Evolutionary conservation across 1,284 basidiomycete genomes (phyloP).

Genomic region (Malassezia globosa): DNA sequence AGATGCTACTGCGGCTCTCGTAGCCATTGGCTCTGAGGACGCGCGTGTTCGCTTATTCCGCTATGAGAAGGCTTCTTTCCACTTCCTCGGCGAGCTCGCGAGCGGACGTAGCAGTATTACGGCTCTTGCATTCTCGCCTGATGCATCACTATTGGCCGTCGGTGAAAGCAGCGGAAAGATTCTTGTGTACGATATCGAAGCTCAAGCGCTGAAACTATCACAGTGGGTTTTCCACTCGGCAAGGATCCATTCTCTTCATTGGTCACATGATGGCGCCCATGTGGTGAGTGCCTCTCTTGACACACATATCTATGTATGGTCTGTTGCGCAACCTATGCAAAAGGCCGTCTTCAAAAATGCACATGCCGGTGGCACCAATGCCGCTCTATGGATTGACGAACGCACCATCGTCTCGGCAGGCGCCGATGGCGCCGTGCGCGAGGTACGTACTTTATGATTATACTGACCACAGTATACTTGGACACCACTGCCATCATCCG

Average conservation of each 20-base stretch:
- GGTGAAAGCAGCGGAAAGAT: conserved; percentile 66
- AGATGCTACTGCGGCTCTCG: conserved; percentile 49
- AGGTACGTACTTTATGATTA: background rate
- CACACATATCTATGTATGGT: conserved; percentile 83
- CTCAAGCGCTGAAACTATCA: conserved; percentile 42
- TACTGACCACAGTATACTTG: conserved; percentile 3
- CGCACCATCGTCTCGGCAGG: conserved; percentile 62
- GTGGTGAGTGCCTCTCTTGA: conserved; percentile 80
- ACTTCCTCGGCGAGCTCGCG: conserved; percentile 9
- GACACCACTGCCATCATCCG: background rate
- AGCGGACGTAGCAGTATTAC: conserved; percentile 51
- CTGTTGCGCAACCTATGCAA: conserved; percentile 62
- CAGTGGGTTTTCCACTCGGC: conserved; percentile 78
- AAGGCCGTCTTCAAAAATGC: conserved; percentile 63
- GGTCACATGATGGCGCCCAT: conserved; percentile 63
- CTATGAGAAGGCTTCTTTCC: conserved; percentile 49
- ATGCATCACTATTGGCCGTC: conserved; percentile 61
- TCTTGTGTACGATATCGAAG: conserved; percentile 64
- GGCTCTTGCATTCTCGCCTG: conserved; percentile 67
- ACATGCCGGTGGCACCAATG: conserved; percentile 51
- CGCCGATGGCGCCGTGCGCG: conserved; percentile 56
- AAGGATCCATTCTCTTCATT: conserved; percentile 67
- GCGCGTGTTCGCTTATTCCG: conserved; percentile 33
- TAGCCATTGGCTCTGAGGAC: conserved; percentile 61
- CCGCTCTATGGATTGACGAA: conserved; percentile 65